Conservation (phyloP, 768 basidiomycete species). For the Boletus sp. region DNA sequence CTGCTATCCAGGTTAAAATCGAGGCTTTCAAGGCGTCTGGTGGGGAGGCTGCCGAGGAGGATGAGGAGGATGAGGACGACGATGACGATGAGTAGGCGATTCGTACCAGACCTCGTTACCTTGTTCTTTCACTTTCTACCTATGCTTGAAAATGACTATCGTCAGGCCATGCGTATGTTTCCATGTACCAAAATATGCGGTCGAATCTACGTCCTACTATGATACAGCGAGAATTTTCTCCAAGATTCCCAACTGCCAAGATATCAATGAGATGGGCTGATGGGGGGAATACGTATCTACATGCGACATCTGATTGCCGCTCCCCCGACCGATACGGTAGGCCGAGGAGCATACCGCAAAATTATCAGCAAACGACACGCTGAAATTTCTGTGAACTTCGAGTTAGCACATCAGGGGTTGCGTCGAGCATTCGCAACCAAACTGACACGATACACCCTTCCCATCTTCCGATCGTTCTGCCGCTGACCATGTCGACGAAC, state of each 20-base stretch:
- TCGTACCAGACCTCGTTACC: background rate
- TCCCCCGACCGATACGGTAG: conserved; percentile 46
- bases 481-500: conserved; percentile 74
- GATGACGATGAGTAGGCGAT: conserved; percentile 52
- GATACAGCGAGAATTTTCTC: conserved; percentile 34
- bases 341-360: conserved; percentile 58
- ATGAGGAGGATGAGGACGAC: conserved; percentile 39
- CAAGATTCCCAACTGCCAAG: conserved; percentile 57
- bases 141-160: conserved; percentile 14
- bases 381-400: conserved; percentile 56
- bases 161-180: conserved; percentile 19
- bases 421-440: background rate
- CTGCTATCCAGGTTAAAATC: conserved; percentile 84
- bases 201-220: conserved; percentile 12
- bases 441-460: conserved; percentile 75
- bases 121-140: background rate
- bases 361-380: conserved; percentile 50
- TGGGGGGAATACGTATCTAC: conserved; percentile 41
- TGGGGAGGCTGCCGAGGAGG: conserved; percentile 38
- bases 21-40: conserved; percentile 80
- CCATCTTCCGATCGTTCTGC: conserved; percentile 69
- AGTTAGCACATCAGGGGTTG: conserved; percentile 7
- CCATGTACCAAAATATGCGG: conserved; percentile 13
- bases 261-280: conserved; percentile 39
- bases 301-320: conserved; percentile 39